phyloP scores from a whole-genome alignment of 768 basidiomycete genomes.

The Lentinula lateritia region DNA sequence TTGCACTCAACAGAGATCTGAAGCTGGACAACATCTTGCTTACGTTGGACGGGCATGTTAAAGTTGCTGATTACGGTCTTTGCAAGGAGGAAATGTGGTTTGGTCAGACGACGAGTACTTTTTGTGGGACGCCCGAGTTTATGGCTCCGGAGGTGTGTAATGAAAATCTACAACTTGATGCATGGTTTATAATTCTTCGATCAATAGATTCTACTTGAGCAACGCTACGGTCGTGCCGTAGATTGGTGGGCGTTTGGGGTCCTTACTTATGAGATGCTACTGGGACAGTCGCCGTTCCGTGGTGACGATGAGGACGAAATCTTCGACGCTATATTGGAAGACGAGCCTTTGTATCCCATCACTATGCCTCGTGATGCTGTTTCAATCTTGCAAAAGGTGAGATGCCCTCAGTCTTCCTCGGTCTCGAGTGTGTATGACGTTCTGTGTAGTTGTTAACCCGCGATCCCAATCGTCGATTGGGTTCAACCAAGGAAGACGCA shows the following conservation, averaged over 20 bases:
- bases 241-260: constrained; percentile 99
- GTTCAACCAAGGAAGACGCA: constrained; percentile 88
- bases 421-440: background rate
- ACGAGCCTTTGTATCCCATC: constrained; percentile 97
- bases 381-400: constrained; percentile 88
- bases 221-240: constrained; percentile 96
- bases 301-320: constrained; percentile 99
- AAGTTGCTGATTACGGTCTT: constrained; percentile 97
- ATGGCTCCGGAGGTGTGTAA: constrained; percentile 93
- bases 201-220: constrained; percentile 90
- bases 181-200: constrained; percentile 5
- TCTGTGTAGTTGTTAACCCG: constrained; percentile 75
- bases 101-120: constrained; percentile 94
- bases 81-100: constrained; percentile 99
- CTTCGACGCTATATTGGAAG: constrained; percentile 97
- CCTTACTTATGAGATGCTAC: constrained; percentile 96
- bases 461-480: constrained; percentile 86
- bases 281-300: constrained; percentile 98
- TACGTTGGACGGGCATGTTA: constrained; percentile 95
- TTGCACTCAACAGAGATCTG: constrained; percentile 60
- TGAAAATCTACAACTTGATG: background rate
- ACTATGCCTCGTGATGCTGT: constrained; percentile 99
- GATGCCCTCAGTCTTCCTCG: constrained; percentile 2
- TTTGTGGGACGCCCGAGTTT: constrained; percentile 99
- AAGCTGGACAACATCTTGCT: constrained; percentile 97